Base-by-base conservation (phyloP, 2,329 filamentous ascomycete genomes). In the Davidsoniella virescens region DNA sequence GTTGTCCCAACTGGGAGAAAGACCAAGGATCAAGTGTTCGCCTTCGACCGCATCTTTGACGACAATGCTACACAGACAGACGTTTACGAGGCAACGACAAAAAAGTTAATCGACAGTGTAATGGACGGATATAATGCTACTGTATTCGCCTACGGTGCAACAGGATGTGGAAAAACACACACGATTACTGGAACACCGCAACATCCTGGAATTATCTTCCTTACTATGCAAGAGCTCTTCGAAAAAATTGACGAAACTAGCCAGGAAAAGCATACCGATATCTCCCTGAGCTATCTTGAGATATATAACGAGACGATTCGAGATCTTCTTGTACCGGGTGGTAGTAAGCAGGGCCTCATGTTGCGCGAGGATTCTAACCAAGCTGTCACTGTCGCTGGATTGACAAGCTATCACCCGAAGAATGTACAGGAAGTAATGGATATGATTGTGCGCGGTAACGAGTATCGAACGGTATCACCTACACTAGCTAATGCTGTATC, bases 251-350 rank as follows among this genome's bases (percentile, higher is more conserved):
- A 73, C n/a, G 92, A 96, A 51, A 69, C 85, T 49, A 82, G 81
- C 55, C 79, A 84, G 52, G 87, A 94, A 54, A 96, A 95, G 65
- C 72, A 80, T 25, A 92, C 87, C 3, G 92, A 96, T 60, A 71
- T 98, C 49, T 87, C 88, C 0, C 76, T 98, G 14, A 95, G 88
- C 0, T 98, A 96, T 60, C 74, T 98, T 37, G 92, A 98, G 63
- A 98, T 98, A 56, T 98, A 98, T 72, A 98, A 98, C 63, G 92
- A 98, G 68, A 95, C 88, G 0, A 98, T 98, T 59, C 85, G 92
- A 48, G 92, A 98, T 67, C 68, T 98, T 60, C 72, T 98, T 41
- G 82, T 92, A n/a, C 83, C 86, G 0, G 82, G 82, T 20, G 84
- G 82, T 37, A 84, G 80, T 65, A 92, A 88, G 66, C 75, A 80